Evolutionary conservation across 345 rosid species (phyloP).

Genomic region (Zanthoxylum bungeanum): DNA sequence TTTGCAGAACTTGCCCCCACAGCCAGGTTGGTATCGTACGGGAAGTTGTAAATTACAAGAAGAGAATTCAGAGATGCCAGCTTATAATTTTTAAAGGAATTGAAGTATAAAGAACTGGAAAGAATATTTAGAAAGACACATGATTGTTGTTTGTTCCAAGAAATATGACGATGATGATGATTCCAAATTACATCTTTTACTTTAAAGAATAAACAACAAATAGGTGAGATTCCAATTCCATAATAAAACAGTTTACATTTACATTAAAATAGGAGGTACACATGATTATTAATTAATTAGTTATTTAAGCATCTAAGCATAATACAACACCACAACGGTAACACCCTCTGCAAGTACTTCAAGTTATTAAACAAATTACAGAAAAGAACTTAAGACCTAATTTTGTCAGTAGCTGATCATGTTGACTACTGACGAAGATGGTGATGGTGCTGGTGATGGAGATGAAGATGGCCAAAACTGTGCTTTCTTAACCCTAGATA

Average conservation of each 20-base stretch:
- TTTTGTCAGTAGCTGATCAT: not conserved
- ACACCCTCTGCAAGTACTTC: not conserved
- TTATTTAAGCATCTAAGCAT: slow-evolving; percentile 7
- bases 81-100: slow-evolving; percentile 1
- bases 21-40: not conserved
- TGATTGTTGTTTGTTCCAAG: slow-evolving; percentile 16
- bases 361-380: not conserved
- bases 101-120: slow-evolving; percentile 5
- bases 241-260: slow-evolving; percentile 1
- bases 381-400: not conserved
- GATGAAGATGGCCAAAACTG: slow-evolving; percentile 49
- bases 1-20: slow-evolving; percentile 4
- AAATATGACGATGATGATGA: not conserved
- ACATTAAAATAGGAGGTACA: no score
- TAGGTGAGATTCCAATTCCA: slow-evolving; percentile 10
- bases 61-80: slow-evolving; percentile 13
- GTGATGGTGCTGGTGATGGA: slow-evolving; percentile 7
- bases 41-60: slow-evolving; percentile 10
- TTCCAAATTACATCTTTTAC: slow-evolving; percentile 2
- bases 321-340: not conserved
- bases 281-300: slow-evolving; percentile 8
- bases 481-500: slow-evolving; percentile 52
- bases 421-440: slow-evolving; percentile 20
- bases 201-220: not conserved
- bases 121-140: not conserved